Base-by-base conservation (phyloP, 768 basidiomycete genomes). In the Lactarius psammicola region DNA sequence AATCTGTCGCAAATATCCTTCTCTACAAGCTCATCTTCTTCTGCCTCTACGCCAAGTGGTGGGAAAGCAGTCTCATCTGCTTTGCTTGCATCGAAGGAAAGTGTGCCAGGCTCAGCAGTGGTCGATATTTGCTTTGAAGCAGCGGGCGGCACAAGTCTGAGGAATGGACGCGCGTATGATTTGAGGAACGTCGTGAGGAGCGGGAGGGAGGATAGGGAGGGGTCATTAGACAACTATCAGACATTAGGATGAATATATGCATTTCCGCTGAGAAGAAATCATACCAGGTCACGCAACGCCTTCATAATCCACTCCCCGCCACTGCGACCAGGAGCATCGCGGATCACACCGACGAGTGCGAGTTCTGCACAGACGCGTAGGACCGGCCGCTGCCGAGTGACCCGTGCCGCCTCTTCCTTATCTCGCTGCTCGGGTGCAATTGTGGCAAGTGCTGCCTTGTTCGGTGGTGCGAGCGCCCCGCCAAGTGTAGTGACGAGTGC, bases 261-360 rank as follows among this genome's bases (percentile, higher is more conserved):
- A 40, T 55, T 20, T 55, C 36, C 46, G 56, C 13, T 13, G 38
- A 13, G 55, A 42, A 9, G 26, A 31, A 30, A 80, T 18, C 86
- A 67, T 74, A 95, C 96, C 74, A 99, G 77, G 59, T 94, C 94
- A 72, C 88, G 92, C 63, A 96, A 68, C 0, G 84, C 81, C 71
- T 90, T 94, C 85, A 93, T 92, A n/a, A 96, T 84, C 85, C 90
- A 91, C 76, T 95, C 92, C 56, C 91, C 89, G 46, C 87, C 89
- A 76, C 88, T 92, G 74, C 82, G 82, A 4, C 78, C 82, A 10
- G 86, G 85, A 11, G 81, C 83, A 76, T 94, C 89, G 70, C 81
- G 85, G 62, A 95, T 90, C 58, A 95, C 80, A 9, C 90, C 93
- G 1, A 97, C 88, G 26, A 97, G 79, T 11, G 93, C 95, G 46